phyloP scores from a whole-genome alignment of 192 early-diverging fungal genomes.

The Coemansia sp. region DNA sequence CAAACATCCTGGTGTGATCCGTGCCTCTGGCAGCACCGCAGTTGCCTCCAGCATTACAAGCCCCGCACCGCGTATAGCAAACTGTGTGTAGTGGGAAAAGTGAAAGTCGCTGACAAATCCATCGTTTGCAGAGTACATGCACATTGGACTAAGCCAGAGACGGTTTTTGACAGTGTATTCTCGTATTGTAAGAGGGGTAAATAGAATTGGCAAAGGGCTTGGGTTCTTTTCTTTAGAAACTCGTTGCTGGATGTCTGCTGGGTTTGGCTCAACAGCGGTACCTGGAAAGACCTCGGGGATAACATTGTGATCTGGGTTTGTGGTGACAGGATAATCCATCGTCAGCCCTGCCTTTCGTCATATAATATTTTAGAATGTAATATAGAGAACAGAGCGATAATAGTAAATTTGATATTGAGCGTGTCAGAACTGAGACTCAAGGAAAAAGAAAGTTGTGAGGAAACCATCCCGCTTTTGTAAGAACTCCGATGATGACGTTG shows the following conservation, averaged over 20 bases:
- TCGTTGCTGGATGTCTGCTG: slow-evolving; percentile 32
- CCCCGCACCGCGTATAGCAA: slow-evolving; percentile 74
- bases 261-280: slow-evolving; percentile 30
- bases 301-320: slow-evolving; percentile 57
- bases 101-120: slow-evolving; percentile 69
- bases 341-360: slow-evolving; percentile 57
- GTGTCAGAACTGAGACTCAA: too few relatives aligned
- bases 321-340: slow-evolving; percentile 2
- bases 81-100: slow-evolving; percentile 63
- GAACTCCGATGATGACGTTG: too few relatives aligned
- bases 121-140: slow-evolving; percentile 70
- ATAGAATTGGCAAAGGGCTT: slow-evolving; percentile 53
- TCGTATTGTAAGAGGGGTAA: slow-evolving; percentile 68
- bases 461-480: too few relatives aligned
- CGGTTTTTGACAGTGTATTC: slow-evolving; percentile 73
- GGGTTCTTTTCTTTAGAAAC: slow-evolving; percentile 13
- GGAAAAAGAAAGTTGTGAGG: too few relatives aligned
- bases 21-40: slow-evolving; percentile 71
- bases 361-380: neutral
- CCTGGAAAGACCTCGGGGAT: slow-evolving; percentile 61
- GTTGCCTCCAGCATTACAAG: slow-evolving; percentile 80
- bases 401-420: too few relatives aligned
- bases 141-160: slow-evolving; percentile 81
- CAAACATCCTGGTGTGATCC: slow-evolving; percentile 72
- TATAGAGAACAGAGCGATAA: too few relatives aligned